Evolutionary conservation across 208 protist species (phyloP), one percentile per base, ranked within the genome.

Genomic region (Kentomonas sorsogonicus): DNA sequence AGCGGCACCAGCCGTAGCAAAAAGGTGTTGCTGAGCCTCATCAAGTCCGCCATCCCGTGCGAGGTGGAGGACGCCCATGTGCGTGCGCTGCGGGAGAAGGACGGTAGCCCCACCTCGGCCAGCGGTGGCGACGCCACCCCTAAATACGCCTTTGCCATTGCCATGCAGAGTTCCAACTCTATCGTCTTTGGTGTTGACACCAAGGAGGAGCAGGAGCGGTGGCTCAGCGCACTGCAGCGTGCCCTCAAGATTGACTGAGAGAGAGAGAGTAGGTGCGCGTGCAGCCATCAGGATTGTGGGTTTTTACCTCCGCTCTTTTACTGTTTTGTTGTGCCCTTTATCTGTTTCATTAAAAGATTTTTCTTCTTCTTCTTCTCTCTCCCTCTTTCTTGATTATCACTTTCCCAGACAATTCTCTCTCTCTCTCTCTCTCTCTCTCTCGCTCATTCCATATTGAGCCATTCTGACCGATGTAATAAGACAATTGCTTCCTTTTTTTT

Each of bases 181-280:
- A 89, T 93, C 44, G 44, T 86, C 22, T 87, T 93, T 60, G 82
- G 76, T 25, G 77, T 86, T 7, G 56, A 46, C 1, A 78, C 60
- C 10, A 73, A 74, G 25, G 47, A 83, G 31, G 83, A 91, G 58
- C 60, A 79, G 26, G 79, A 93, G 50, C 33, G 53, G 38, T 93
- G 86, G 83, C 67, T 93, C 33, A 72, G 73, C 3, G 40, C 53
- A 7, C 54, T 93, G n/a, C 79, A 85, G 64, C 58, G 60, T 15
- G 77, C 72, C 2, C 53, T 93, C 11, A 66, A 86, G 18, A 90
- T 93, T 44, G 72, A 81, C 50, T 93, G 77, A 64, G 23, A 26
- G 6, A 23, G n/a, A 0, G 0, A 40, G 31, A 15, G 50, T 41
- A 7, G 11, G 25, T 26, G 5, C 36, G 5, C 1, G 50, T 36